Percentiles rank a stretch among this genome's conserved stretches.
phyloP scores from a whole-genome alignment of 73 alveolate species.

The Paramecium biaurelia region DNA sequence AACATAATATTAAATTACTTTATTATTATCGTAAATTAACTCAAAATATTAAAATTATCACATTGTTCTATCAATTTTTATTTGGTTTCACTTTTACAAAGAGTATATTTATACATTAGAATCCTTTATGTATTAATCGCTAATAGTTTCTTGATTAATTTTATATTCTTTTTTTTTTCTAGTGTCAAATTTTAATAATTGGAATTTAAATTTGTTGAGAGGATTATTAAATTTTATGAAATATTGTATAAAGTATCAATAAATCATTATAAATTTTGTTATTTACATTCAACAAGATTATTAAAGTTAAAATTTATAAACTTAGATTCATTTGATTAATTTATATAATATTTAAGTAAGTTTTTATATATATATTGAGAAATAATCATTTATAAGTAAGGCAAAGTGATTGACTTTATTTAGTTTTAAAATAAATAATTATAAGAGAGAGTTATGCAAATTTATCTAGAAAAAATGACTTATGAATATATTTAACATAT shows the following conservation, averaged over 20 bases:
- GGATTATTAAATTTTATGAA: neutral
- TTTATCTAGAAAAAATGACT: neutral
- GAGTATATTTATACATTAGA: neutral
- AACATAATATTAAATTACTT: neutral
- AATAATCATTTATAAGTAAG: too few relatives aligned
- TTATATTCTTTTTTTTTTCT: neutral
- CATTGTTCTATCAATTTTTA: neutral
- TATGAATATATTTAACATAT: neutral
- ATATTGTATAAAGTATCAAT: neutral
- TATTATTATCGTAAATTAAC: neutral
- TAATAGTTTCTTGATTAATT: neutral
- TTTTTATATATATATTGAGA: too few relatives aligned
- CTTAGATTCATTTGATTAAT: too few relatives aligned
- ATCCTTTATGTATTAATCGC: neutral
- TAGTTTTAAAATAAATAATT: neutral
- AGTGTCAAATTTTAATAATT: neutral
- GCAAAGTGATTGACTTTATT: neutral
- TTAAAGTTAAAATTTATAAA: neutral
- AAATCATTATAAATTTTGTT: neutral
- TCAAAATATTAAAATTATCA: too few relatives aligned
- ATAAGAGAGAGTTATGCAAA: neutral
- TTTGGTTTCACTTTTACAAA: neutral
- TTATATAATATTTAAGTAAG: too few relatives aligned
- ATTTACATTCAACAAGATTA: neutral
- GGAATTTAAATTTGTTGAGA: neutral